Evolutionary conservation across 371 early-diverging fungal genomes (phyloP).

Genomic region (Basidiobolus meristosporus): DNA sequence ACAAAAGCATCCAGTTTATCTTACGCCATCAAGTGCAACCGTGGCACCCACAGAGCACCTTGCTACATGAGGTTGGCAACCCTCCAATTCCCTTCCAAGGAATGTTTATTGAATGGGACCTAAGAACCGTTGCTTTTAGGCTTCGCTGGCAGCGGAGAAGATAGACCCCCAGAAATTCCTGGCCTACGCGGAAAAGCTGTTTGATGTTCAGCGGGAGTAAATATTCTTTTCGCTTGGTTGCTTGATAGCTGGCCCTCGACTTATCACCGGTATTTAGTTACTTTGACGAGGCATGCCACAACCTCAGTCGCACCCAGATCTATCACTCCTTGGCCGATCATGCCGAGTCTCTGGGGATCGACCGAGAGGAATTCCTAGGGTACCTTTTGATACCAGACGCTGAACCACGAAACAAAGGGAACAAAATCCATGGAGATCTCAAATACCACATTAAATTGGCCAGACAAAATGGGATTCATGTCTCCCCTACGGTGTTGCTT

Average conservation of each 20-base stretch:
- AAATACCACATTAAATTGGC: slow-evolving; percentile 42
- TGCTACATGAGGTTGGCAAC: slow-evolving; percentile 38
- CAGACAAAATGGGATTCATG: slow-evolving; percentile 52
- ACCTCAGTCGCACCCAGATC: slow-evolving; percentile 16
- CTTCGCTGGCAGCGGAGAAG: slow-evolving; percentile 56
- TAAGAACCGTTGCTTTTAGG: slow-evolving; percentile 11
- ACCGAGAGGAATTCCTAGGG: background rate
- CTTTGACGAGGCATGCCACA: slow-evolving; percentile 45
- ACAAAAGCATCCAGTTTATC: slow-evolving; percentile 30
- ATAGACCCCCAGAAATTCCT: slow-evolving; percentile 31
- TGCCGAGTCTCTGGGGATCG: slow-evolving; percentile 2
- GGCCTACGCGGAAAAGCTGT: slow-evolving; percentile 27
- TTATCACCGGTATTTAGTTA: slow-evolving; percentile 10
- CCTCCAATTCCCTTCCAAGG: background rate
- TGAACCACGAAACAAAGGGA: slow-evolving; percentile 18
- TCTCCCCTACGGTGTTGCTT: slow-evolving; percentile 50
- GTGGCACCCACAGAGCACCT: slow-evolving; percentile 59
- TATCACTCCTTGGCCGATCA: slow-evolving; percentile 1
- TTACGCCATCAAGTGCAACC: slow-evolving; percentile 71
- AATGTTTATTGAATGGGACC: background rate
- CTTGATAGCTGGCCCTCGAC: background rate
- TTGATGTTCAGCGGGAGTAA: slow-evolving; percentile 34
- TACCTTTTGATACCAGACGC: slow-evolving; percentile 1
- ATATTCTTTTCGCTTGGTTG: background rate
- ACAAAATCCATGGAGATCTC: slow-evolving; percentile 37